Conservation (phyloP, 1,139 yeast species). For the Arxiozyma slooffiae region DNA sequence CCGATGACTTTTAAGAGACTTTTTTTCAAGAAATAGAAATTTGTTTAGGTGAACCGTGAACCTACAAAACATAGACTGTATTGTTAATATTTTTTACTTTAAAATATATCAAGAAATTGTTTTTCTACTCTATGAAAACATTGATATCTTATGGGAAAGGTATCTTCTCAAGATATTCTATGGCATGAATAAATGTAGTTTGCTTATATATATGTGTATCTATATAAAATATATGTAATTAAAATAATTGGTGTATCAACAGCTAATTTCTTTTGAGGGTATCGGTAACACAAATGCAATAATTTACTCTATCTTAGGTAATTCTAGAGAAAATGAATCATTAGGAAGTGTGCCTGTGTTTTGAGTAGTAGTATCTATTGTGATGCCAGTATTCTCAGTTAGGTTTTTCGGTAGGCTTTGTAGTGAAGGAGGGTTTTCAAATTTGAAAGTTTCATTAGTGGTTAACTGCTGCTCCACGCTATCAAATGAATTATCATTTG, state of each 20-base stretch:
- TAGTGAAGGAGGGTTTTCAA: conserved; percentile 1
- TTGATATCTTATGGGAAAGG: too few species aligned
- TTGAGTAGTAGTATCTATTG: not conserved
- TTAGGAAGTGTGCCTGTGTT: not conserved
- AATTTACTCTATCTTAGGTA: conserved; percentile 6
- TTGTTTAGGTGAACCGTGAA: not conserved
- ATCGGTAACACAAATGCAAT: not conserved
- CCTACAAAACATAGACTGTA: not conserved
- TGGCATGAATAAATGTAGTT: not conserved
- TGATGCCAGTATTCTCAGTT: not conserved
- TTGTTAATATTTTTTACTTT: too few species aligned
- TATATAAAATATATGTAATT: too few species aligned
- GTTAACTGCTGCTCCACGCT: not conserved
- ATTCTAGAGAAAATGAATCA: conserved; percentile 9
- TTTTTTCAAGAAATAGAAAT: not conserved
- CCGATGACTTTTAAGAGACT: not conserved
- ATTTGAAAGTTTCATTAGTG: not conserved
- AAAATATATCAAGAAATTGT: too few species aligned
- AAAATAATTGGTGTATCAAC: not conserved
- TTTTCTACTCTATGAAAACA: not conserved
- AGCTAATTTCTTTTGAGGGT: too few species aligned
- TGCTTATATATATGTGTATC: too few species aligned
- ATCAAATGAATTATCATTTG: not conserved
- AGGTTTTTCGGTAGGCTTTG: not conserved
- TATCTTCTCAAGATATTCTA: not conserved